Conservation (phyloP, 148 eudicot genomes). For the Fallopia convolvulus region DNA sequence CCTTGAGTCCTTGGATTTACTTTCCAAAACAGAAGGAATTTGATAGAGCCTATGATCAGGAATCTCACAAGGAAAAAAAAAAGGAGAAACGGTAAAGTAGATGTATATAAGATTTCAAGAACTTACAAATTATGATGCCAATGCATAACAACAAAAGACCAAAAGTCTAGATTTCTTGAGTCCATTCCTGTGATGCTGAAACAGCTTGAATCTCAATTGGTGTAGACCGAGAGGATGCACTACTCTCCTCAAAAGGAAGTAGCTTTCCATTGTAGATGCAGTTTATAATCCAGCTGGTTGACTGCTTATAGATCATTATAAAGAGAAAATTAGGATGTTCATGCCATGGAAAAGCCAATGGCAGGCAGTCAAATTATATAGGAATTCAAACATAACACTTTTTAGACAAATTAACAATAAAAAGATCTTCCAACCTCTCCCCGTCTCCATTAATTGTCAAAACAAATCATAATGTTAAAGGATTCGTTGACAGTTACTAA, state of each 20-base stretch:
- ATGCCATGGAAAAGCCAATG: not conserved
- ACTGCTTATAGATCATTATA: constrained; percentile 29
- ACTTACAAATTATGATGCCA: not conserved
- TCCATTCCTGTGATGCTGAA: constrained; percentile 36
- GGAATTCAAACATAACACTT: no score
- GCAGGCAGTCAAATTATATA: not conserved
- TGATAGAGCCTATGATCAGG: no score
- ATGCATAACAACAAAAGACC: not conserved
- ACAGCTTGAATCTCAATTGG: constrained; percentile 19
- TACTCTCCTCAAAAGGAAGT: constrained; percentile 41
- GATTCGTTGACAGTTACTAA: constrained; percentile 23
- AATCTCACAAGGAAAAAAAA: not conserved
- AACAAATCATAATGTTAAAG: not conserved
- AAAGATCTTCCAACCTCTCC: not conserved
- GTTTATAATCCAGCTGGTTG: constrained; percentile 61
- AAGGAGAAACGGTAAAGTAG: not conserved
- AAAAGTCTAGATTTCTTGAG: constrained; percentile 51
- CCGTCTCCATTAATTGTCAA: not conserved
- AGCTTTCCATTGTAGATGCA: constrained; percentile 70
- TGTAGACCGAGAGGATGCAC: constrained; percentile 15
- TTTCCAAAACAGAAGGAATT: no score
- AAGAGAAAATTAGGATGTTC: not conserved
- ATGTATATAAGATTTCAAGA: not conserved
- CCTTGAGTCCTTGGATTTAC: no score
- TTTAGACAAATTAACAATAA: no score